Evolutionary conservation across 2,329 filamentous ascomycete species (phyloP).

Genomic region (Neofusicoccum sp.): DNA sequence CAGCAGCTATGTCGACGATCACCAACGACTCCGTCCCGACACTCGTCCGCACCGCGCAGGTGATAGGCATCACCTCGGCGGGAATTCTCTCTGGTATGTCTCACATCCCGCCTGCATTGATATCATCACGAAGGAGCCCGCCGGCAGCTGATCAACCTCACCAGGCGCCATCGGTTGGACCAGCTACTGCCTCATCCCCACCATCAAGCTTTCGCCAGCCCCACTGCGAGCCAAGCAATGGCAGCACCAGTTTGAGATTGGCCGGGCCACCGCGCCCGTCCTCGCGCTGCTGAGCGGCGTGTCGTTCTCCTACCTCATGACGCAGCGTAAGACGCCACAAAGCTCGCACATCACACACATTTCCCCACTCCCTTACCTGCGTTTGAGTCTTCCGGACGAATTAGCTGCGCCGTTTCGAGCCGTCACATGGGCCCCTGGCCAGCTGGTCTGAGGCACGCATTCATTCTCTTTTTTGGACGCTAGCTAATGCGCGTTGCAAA

Average conservation of each 20-base stretch:
- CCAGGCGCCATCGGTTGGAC: slow-evolving; percentile 11
- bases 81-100: slow-evolving; percentile 19
- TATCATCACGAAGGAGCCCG: no score
- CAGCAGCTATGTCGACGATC: neutral
- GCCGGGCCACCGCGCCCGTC: slow-evolving; percentile 22
- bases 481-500: neutral
- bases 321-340: slow-evolving; percentile 20
- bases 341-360: neutral
- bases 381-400: neutral
- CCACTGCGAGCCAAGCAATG: slow-evolving; percentile 26
- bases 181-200: slow-evolving; percentile 23
- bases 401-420: neutral
- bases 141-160: neutral
- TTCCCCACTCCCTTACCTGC: neutral
- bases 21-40: neutral
- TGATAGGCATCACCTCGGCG: slow-evolving; percentile 21
- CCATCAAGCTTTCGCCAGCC: slow-evolving; percentile 22
- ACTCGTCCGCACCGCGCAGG: slow-evolving; percentile 21
- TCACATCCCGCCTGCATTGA: neutral
- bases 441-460: no score
- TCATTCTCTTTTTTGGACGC: no score
- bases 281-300: slow-evolving; percentile 22
- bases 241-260: slow-evolving; percentile 23
- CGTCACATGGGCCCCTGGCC: no score
- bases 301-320: slow-evolving; percentile 15